Evolutionary conservation across 306 rosid species (phyloP).

Genomic region (Astragalus glycyphyllos): DNA sequence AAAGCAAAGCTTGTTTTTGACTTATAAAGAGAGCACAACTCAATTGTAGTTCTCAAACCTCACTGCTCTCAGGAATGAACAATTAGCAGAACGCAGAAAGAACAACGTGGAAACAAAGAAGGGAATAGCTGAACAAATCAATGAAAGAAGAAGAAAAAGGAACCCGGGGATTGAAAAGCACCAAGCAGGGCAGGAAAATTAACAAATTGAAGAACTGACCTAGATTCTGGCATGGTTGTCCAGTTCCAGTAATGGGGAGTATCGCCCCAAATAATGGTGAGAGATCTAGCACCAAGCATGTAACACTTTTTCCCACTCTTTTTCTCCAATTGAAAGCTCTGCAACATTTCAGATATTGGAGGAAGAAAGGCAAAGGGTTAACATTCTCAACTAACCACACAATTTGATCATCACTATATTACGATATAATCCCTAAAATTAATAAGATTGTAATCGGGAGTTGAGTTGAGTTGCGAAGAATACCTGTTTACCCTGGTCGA

Average conservation of each 20-base stretch:
- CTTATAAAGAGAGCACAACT: no score
- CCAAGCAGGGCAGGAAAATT: no score
- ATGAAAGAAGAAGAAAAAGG: no score
- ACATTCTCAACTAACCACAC: not conserved
- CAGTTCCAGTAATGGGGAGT: conserved; percentile 43
- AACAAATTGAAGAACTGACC: conserved; percentile 36
- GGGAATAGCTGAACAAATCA: no score
- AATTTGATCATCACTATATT: no score
- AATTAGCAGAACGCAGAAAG: no score
- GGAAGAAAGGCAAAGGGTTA: not conserved
- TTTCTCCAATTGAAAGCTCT: conserved; percentile 51
- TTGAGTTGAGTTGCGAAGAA: not conserved
- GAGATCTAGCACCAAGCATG: conserved; percentile 51
- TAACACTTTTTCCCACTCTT: conserved; percentile 49
- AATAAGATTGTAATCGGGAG: not conserved
- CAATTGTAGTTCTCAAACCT: no score
- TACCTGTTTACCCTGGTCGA: conserved; percentile 35
- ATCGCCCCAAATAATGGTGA: conserved; percentile 41
- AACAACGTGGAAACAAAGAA: no score
- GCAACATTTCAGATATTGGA: not conserved
- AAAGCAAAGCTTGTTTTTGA: no score
- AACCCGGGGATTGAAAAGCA: no score
- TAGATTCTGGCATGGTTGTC: conserved; percentile 46
- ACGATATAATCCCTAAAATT: not conserved
- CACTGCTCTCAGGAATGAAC: no score